These are phyloP conservation scores for Trichoderma aggressivum DNA, from an alignment of 2,329 filamentous ascomycete genomes.

Conservation along the genomic window DNA sequence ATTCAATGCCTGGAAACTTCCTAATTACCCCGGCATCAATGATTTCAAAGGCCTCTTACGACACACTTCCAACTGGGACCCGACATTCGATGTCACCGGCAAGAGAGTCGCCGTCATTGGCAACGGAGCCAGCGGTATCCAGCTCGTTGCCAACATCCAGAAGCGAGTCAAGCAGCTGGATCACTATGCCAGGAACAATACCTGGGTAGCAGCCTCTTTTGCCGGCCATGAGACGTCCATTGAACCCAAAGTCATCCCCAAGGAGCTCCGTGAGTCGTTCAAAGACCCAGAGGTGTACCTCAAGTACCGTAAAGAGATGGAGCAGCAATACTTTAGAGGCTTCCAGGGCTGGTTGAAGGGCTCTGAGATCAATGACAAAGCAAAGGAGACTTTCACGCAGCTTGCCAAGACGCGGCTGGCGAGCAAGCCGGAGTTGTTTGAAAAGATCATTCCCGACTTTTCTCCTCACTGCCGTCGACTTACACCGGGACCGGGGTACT, in stretches of 20 bases:
- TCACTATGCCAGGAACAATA: conserved; percentile 62
- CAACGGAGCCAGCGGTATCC: conserved; percentile 61
- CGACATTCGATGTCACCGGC: conserved; percentile 44
- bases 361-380: conserved; percentile 46
- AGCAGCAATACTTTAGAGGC: conserved; percentile 60
- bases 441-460: conserved; percentile 59
- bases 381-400: conserved; percentile 42
- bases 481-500: conserved; percentile 64
- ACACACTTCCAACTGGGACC: conserved; percentile 61
- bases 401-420: conserved; percentile 53
- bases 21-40: conserved; percentile 56
- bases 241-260: conserved; percentile 51
- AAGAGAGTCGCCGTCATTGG: conserved; percentile 59
- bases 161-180: conserved; percentile 50
- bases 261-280: conserved; percentile 57
- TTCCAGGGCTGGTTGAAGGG: conserved; percentile 54
- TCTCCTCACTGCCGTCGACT: conserved; percentile 62
- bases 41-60: conserved; percentile 54
- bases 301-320: conserved; percentile 53
- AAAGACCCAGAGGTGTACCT: conserved; percentile 60
- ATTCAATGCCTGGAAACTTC: conserved; percentile 64
- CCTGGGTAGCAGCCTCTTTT: conserved; percentile 65
- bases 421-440: conserved; percentile 53
- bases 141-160: conserved; percentile 53
- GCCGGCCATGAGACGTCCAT: conserved; percentile 53